phyloP scores from a whole-genome alignment of 169 alveolate species.

The Eimeria sp. region DNA sequence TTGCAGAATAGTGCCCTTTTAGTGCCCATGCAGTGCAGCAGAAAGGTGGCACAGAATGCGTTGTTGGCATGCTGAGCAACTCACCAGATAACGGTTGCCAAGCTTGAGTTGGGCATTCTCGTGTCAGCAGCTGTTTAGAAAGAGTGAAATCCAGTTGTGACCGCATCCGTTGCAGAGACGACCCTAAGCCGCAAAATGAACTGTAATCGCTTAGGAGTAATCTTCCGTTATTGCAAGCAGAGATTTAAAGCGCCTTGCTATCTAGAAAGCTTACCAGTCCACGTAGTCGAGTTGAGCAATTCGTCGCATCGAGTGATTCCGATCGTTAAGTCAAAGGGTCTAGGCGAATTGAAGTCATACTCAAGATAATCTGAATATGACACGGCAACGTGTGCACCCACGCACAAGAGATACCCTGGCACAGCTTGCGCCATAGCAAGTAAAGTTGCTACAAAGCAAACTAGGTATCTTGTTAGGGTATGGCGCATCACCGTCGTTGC shows the following conservation, averaged over 20 bases:
- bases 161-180: slow-evolving; percentile 55
- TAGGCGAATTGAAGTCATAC: slow-evolving; percentile 65
- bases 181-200: slow-evolving; percentile 22
- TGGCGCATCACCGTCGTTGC: slow-evolving; percentile 51
- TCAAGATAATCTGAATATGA: slow-evolving; percentile 42
- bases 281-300: slow-evolving; percentile 57
- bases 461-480: background rate
- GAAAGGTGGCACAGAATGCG: background rate
- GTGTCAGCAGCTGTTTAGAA: slow-evolving; percentile 37
- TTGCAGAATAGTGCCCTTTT: background rate
- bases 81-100: slow-evolving; percentile 44
- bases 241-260: background rate
- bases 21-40: background rate
- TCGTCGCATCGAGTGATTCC: slow-evolving; percentile 66
- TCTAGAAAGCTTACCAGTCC: slow-evolving; percentile 58
- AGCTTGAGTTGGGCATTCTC: slow-evolving; percentile 10
- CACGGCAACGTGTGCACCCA: background rate
- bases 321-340: slow-evolving; percentile 44
- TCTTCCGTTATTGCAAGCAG: background rate
- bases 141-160: slow-evolving; percentile 69
- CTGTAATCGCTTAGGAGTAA: background rate
- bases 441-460: background rate
- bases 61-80: background rate
- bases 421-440: background rate
- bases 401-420: background rate